Base-by-base conservation (phyloP, 306 rosid genomes). In the Vigna mungo region DNA sequence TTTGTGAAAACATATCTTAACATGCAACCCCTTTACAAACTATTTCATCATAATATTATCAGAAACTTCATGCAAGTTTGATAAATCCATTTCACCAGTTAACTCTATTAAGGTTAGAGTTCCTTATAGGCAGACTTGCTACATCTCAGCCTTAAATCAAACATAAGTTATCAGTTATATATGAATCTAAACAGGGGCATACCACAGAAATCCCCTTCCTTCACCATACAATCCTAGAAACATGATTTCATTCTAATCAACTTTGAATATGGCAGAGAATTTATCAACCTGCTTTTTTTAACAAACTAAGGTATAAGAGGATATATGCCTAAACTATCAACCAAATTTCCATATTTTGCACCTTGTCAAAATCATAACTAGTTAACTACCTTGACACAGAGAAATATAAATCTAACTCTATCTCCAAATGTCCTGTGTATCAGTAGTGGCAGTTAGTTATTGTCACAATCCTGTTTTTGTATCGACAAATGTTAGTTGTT, bases 1-100 rank as follows among this genome's bases (percentile, higher is more conserved):
- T 17, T 5, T 14, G 27, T 55, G 44, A 78, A 34, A 85, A 47
- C 43, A 51, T 66, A 41, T 37, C 71, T 30, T 39, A 17, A 58
- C 67, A 32, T 39, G 27, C 8, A 44, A 68, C 23, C 23, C 43
- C 71, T 82, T 30, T 37, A 54, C 58, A n/a, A 68, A 74, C 46
- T 61, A 58, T 72, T 41, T 9, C 2, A 9, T 1, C 55, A 43
- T 44, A 48, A 66, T 20, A 20, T 36, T 48, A 18, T 41, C 64
- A 56, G n/a, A 74, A 70, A 76, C 60, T 75, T 61, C 43, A 52
- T 3, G 12, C 68, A 53, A 61, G 44, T 20, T 53, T 62, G 8
- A 43, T 17, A 27, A 79, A 41, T 64, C 43, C 7, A 18, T 56
- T 20, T 11, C 39, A 76, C 41, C 41, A 46, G 13, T 34, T 48